Conservation (phyloP, 1,139 yeast species). For the Geotrichum fermentans region DNA sequence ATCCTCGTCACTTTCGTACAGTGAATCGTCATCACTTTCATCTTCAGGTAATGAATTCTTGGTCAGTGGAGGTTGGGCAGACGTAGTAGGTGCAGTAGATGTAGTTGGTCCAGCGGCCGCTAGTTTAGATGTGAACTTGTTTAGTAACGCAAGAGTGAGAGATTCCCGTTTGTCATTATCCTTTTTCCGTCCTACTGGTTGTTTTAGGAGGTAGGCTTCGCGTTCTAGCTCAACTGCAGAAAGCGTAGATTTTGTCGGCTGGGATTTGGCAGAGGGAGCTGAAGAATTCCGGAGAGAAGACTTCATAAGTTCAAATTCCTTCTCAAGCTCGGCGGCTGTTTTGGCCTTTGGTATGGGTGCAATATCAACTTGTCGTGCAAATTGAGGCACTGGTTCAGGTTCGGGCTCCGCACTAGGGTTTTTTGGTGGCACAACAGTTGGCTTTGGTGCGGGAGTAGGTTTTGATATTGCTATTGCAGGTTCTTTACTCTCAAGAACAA, state of each 20-base stretch:
- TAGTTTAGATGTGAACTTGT: slow-evolving; percentile 13
- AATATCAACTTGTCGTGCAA: not conserved
- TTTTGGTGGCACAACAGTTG: not conserved
- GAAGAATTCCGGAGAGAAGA: not conserved
- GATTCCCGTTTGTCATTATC: slow-evolving; percentile 15
- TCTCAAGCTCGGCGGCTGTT: slow-evolving; percentile 4
- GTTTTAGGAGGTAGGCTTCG: not conserved
- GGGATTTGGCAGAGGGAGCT: not conserved
- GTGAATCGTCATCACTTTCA: not conserved
- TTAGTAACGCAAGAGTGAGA: slow-evolving; percentile 16
- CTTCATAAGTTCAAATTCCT: slow-evolving; percentile 9
- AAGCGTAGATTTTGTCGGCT: not conserved
- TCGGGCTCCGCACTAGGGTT: not conserved
- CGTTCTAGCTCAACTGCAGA: slow-evolving; percentile 8
- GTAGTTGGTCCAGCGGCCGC: not conserved
- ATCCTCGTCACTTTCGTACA: slow-evolving; percentile 6
- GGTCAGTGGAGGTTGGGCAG: not conserved
- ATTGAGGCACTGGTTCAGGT: not conserved
- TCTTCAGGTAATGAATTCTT: not conserved
- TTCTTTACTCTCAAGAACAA: not conserved
- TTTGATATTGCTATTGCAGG: not conserved
- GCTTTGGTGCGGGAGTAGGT: not conserved
- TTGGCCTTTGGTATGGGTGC: not conserved
- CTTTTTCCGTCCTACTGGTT: not conserved
- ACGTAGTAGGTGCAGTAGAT: not conserved